These are phyloP conservation scores for Phytopythium chamaehyphon DNA, from an alignment of 352 stramenopile genomes.

Conservation along the genomic window DNA sequence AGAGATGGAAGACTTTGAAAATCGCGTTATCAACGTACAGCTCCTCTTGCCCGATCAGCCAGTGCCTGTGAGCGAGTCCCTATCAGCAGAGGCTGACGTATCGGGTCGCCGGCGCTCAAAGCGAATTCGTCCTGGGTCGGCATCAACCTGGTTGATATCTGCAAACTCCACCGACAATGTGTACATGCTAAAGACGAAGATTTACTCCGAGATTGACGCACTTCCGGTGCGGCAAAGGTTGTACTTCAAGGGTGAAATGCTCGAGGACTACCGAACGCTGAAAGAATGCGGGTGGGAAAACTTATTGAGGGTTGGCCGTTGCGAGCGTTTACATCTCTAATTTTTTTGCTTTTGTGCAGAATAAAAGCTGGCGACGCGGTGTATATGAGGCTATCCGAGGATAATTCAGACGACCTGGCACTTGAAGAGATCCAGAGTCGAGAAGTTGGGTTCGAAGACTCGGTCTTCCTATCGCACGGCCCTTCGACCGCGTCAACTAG, in stretches of 20 bases:
- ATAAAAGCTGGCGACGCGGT: conserved; percentile 73
- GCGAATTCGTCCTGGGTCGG: conserved; percentile 51
- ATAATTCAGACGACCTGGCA: conserved; percentile 51
- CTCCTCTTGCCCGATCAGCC: conserved; percentile 50
- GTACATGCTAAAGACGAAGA: conserved; percentile 74
- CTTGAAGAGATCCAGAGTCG: conserved; percentile 44
- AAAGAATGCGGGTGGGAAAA: conserved; percentile 57
- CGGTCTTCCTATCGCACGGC: conserved; percentile 49
- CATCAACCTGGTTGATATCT: conserved; percentile 39
- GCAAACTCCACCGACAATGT: conserved; percentile 66
- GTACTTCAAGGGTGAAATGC: conserved; percentile 57
- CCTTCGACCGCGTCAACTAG: background rate
- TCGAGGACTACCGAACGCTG: conserved; percentile 52
- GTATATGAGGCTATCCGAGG: conserved; percentile 65
- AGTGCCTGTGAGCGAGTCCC: conserved; percentile 37
- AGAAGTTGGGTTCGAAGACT: conserved; percentile 73
- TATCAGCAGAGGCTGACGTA: conserved; percentile 32
- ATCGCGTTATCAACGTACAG: conserved; percentile 55
- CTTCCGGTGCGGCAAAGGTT: conserved; percentile 65
- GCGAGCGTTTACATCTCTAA: background rate
- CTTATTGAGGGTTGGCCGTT: background rate
- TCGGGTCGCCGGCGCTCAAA: conserved; percentile 54
- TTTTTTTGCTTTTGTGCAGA: conserved; percentile 18
- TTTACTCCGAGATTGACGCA: conserved; percentile 64
- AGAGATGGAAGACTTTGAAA: conserved; percentile 60